Evolutionary conservation across 768 basidiomycete species (phyloP), one percentile per base, ranked within the genome.

Genomic region (Lyophyllum shimeji): DNA sequence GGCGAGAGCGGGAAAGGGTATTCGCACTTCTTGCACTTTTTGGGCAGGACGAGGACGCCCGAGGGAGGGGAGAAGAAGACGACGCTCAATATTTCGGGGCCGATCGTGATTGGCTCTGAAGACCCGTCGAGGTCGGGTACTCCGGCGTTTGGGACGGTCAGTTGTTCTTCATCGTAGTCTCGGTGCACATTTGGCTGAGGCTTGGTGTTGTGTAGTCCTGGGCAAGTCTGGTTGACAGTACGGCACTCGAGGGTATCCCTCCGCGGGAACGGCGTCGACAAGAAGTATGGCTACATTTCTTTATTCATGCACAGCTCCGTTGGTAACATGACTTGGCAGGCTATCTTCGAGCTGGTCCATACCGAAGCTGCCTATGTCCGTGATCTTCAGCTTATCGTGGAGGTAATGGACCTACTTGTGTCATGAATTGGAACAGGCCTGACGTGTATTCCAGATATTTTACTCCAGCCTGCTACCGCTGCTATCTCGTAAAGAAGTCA

Each of bases 331-430:
- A 18, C 43, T 50, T 13, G 31, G 2, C 60, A 90, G 86, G 89
- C 92, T 0, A 96, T 97, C 50, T 98, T 98, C 62, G 96, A 99
- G 72, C 79, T 98, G 50, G 96, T 98, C 61, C 81, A 81, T 6
- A 98, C 96, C 0, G 96, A 99, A 69, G 81, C 78, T 7, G 84
- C 90, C 0, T 99, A 97, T 64, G 93, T 98, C 44, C 82, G 93
- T 21, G 92, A 95, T 67, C 70, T 98, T 25, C 96, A 99, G 65
- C 79, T 96, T 29, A 86, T 95, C 57, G 93, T 98, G 18, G 90
- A 92, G 82, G 95, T 92, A 55, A 46, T 79, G 48, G 34, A 7
- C 23, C 23, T 17, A 46, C 5, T 3, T 46, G 43, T 31, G 9
- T 18, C 12, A 20, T 7, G 39, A 50, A n/a, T n/a, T 50, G 12